Base-by-base conservation (phyloP, 2,329 filamentous ascomycete genomes). In the Fusarium illudens region DNA sequence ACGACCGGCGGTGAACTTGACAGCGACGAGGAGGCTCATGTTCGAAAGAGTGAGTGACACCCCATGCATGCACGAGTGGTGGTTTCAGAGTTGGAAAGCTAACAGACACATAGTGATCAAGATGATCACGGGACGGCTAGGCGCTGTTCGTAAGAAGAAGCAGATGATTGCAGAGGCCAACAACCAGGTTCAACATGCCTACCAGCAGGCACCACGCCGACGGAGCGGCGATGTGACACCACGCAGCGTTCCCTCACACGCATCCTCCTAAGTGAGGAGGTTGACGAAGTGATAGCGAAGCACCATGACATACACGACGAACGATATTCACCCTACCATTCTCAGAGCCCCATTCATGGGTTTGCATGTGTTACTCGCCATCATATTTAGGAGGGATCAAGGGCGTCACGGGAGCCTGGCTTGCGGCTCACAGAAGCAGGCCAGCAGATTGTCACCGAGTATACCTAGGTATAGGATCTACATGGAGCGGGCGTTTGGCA, bases 1-100 rank as follows among this genome's bases (percentile, higher is more conserved):
- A 53, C 56, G 25, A 75, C 77, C 73, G 85, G 78, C 63, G 84
- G 78, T 67, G 85, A 84, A 73, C 85, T 80, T 69, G 89, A 92
- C 77, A 82, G 83, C 60, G 91, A 93, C 68, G 92, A 94, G 77
- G 87, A 92, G 73, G 86, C 90, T 73, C 87, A 89, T 55, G 89
- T 94, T 56, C 83, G 90, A 71, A 92, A 90, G 78, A 88, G 92
- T 94, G 84, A 82, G 87, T 77, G 25, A 17, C 19, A 13, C 13
- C 17, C 17, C 27, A 13, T n/a, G n/a, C n/a, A n/a, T n/a, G n/a
- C n/a, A n/a, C 4, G 17, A 48, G 9, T 22, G n/a, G 17, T 13
- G 17, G 20, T 59, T 22, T 48, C 13, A 10, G 5, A 22, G 30
- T 15, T 10, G 4, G 25, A 17, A 46, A 19, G 37, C 72, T 79